Evolutionary conservation across 2,329 filamentous ascomycete species (phyloP).

Genomic region (Aspergillus hiratsukae): DNA sequence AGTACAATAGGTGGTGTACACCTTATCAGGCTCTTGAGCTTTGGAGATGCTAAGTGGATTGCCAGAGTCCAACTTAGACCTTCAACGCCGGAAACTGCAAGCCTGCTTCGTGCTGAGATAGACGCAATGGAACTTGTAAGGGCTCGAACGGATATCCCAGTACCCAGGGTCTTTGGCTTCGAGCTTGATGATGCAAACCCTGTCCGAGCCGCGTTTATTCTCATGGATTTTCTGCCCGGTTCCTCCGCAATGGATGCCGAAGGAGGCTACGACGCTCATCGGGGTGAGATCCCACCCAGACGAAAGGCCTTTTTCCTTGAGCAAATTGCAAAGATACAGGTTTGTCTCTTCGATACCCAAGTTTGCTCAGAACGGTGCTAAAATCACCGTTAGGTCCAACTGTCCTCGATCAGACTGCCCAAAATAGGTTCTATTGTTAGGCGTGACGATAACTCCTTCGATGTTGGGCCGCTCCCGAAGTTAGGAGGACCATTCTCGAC

Average conservation of each 20-base stretch:
- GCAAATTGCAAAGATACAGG: no score
- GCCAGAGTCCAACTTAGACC: slow-evolving; percentile 2
- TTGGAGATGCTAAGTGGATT: slow-evolving; percentile 1
- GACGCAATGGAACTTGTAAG: slow-evolving; percentile 1
- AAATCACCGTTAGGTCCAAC: slow-evolving; percentile 4
- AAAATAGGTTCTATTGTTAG: slow-evolving; percentile 13
- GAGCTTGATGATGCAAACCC: slow-evolving; percentile 12
- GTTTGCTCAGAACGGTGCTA: no score
- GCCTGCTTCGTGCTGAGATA: slow-evolving; percentile 1
- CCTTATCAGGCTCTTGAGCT: slow-evolving; percentile 1
- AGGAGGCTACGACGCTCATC: slow-evolving; percentile 17
- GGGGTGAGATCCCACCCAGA: slow-evolving; percentile 6
- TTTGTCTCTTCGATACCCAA: no score
- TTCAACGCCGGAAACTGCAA: slow-evolving; percentile 1
- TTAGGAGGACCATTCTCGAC: no score
- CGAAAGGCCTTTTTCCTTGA: slow-evolving; percentile 3
- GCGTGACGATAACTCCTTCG: slow-evolving; percentile 9
- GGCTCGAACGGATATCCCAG: not conserved
- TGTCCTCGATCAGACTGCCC: slow-evolving; percentile 14
- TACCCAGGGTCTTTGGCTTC: slow-evolving; percentile 2
- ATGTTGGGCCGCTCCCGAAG: not conserved
- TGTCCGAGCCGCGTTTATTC: slow-evolving; percentile 24
- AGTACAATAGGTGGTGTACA: slow-evolving; percentile 2
- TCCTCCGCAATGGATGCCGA: slow-evolving; percentile 17
- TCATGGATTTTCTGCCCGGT: slow-evolving; percentile 28